Evolutionary conservation across 768 basidiomycete genomes (phyloP), one percentile per base, ranked within the genome.

Genomic region (Tulasnella sp.): DNA sequence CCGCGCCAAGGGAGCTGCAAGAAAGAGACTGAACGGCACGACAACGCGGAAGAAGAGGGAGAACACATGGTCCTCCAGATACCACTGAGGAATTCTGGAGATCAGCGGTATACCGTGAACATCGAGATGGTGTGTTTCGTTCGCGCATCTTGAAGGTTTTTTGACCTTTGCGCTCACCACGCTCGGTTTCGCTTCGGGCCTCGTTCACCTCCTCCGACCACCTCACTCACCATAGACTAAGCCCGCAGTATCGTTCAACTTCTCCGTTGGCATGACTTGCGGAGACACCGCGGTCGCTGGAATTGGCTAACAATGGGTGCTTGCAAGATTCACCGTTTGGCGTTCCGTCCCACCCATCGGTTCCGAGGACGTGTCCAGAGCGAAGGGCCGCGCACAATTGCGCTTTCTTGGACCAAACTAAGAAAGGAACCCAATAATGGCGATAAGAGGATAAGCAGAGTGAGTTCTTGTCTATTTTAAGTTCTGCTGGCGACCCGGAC

Each of bases 31-130:
- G 21, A 62, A 31, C 58, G 58, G 27, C 18, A 62, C 24, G 58
- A n/a, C 21, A n/a, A 62, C 58, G n/a, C n/a, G n/a, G n/a, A n/a
- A n/a, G 58, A 62, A 12, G 58, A 62, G 10, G 58, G 27, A 21
- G 58, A 62, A 3, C 18, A 62, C 8, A n/a, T 6, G 7, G 58
- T 62, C n/a, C 58, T 62, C 21, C 58, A 62, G 58, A 46, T 75
- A 40, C 74, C 74, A 7, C 48, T 75, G 6, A 75, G 42, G 40
- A 46, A 75, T n/a, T 48, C 48, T 14, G 74, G 74, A 6, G 48
- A 75, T 34, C 74, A 75, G 74, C 38, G 21, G 31, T 75, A 75
- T 31, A 75, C 74, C 21, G 40, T 75, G 14, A 18, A 75, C 74
- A 48, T 75, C 14, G 39, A 75, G 31, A 39, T 75, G 74, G 74